phyloP scores from a whole-genome alignment of 805 yeast species.

The Candida ovalis region DNA sequence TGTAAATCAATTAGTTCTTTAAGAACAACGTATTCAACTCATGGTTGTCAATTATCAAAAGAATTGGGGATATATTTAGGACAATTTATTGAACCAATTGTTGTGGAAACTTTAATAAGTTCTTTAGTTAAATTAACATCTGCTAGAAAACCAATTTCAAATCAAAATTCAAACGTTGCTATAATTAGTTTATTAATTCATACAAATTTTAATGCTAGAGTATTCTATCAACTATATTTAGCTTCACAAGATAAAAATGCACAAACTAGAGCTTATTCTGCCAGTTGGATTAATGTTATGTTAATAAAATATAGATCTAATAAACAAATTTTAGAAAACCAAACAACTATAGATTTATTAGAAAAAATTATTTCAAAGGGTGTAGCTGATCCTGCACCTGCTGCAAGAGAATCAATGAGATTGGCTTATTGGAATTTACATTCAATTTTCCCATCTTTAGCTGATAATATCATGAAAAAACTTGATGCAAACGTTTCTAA shows the following conservation, averaged over 20 bases:
- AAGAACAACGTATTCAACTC: constrained; percentile 75
- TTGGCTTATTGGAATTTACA: constrained; percentile 68
- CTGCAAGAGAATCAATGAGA: constrained; percentile 74
- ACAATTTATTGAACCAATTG: constrained; percentile 36
- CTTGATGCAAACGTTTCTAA: constrained; percentile 46
- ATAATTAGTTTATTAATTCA: constrained; percentile 52
- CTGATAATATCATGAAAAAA: constrained; percentile 34
- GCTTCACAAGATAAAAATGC: constrained; percentile 67
- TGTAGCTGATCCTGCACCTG: constrained; percentile 73
- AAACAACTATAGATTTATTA: constrained; percentile 39
- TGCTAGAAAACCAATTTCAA: constrained; percentile 62
- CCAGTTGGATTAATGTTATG: constrained; percentile 65
- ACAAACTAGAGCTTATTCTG: constrained; percentile 65
- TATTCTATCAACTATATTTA: constrained; percentile 44
- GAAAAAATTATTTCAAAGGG: constrained; percentile 55
- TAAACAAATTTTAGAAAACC: constrained; percentile 25
- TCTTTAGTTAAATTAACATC: constrained; percentile 50
- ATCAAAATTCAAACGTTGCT: constrained; percentile 52
- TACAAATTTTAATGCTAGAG: constrained; percentile 49
- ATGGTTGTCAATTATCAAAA: constrained; percentile 73
- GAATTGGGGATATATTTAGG: constrained; percentile 52
- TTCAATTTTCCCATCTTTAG: constrained; percentile 49
- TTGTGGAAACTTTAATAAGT: constrained; percentile 47
- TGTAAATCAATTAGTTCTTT: constrained; percentile 66
- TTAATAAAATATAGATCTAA: constrained; percentile 47